Evolutionary conservation across 2,329 filamentous ascomycete genomes (phyloP), one percentile per base, ranked within the genome.

Genomic region (Phyllosticta citribraziliensis): DNA sequence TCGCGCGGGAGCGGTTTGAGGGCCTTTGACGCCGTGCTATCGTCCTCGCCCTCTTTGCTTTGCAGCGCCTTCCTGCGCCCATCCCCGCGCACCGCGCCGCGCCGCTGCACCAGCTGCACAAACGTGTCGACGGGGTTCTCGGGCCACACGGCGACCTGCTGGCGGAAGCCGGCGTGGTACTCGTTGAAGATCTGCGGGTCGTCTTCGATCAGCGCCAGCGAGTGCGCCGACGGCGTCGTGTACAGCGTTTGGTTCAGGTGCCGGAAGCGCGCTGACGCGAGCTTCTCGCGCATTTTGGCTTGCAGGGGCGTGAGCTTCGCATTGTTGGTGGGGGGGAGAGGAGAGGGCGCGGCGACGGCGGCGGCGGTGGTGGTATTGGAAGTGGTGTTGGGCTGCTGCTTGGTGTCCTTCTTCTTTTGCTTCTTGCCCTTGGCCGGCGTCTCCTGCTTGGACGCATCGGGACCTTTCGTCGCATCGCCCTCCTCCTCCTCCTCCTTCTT

Each of bases 181-280:
- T 97, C 92, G 67, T 85, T 82, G 76, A 97, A 99, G 82, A 97
- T 92, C 71, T 96, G 90, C 0, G 94, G 94, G 56, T 89, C 90
- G 35, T 88, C 80, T 57, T 84, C 80, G 78, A 99, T 97, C 24
- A 97, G 84, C 57, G 82, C 78, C 67, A 94, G 85, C n/a, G 94
- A 89, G 66, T 94, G 86, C 40, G 80, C 79, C 0, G 94, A 99
- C 0, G 92, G 89, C 8, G 87, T 89, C 4, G 93, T 97, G 78
- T 99, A 99, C 14, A 99, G 86, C 0, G 91, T 93, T 78, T 99
- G 89, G 74, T 99, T 99, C 64, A 99, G 85, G 75, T 97, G 91
- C 65, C 94, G 91, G 83, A 99, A 99, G 62, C 94, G 91, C 1
- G 94, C 92, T 10, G 92, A 95, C 64, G 96, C 82, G 65, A 99